phyloP scores from a whole-genome alignment of 768 basidiomycete species.

The Mycena amicta region DNA sequence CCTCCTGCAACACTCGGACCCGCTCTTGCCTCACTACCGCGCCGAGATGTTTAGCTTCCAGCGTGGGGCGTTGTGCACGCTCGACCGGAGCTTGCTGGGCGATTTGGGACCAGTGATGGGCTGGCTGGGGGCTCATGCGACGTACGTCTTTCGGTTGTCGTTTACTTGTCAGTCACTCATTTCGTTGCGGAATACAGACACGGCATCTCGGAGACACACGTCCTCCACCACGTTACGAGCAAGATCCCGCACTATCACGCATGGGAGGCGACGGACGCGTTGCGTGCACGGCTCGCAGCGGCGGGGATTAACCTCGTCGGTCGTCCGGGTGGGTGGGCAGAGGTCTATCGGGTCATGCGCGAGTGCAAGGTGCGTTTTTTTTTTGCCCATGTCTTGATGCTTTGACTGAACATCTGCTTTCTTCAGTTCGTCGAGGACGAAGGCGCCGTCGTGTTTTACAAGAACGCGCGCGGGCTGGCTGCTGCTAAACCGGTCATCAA shows the following conservation, averaged over 20 bases:
- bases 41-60: slow-evolving; percentile 53
- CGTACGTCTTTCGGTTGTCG: slow-evolving; percentile 29
- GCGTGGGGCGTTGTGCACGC: slow-evolving; percentile 58
- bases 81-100: slow-evolving; percentile 56
- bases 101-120: slow-evolving; percentile 53
- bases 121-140: slow-evolving; percentile 53
- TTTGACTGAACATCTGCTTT: neutral
- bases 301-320: slow-evolving; percentile 47
- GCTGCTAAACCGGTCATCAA: slow-evolving; percentile 41
- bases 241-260: slow-evolving; percentile 71
- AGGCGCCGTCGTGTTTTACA: slow-evolving; percentile 61
- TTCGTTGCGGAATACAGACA: slow-evolving; percentile 30
- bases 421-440: slow-evolving; percentile 61
- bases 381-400: neutral
- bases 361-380: slow-evolving; percentile 39
- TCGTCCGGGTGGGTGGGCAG: slow-evolving; percentile 48
- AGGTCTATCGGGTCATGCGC: slow-evolving; percentile 46
- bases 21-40: slow-evolving; percentile 59
- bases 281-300: slow-evolving; percentile 51
- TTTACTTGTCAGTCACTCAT: neutral
- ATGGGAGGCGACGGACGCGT: slow-evolving; percentile 64
- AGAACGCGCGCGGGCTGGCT: slow-evolving; percentile 58
- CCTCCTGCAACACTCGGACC: slow-evolving; percentile 67
- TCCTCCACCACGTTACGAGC: slow-evolving; percentile 61
- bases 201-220: slow-evolving; percentile 65